These are phyloP conservation scores for Trametes meyenii DNA, from an alignment of 768 basidiomycete species.

Conservation along the genomic window DNA sequence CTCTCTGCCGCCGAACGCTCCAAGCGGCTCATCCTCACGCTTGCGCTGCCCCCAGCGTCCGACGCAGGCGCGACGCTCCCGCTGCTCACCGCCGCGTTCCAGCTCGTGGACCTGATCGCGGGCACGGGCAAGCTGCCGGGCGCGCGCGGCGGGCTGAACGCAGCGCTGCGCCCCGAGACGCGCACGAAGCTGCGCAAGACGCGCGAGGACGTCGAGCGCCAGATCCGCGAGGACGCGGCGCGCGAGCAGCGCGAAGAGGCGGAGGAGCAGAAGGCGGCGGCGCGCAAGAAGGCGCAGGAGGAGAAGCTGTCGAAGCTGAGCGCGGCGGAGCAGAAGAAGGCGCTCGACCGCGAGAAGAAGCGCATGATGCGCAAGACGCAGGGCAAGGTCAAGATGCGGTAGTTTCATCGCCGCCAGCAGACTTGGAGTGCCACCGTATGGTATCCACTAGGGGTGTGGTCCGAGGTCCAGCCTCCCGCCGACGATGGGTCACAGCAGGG, in stretches of 20 bases:
- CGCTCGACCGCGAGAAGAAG: conserved; percentile 79
- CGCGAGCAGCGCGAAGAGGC: conserved; percentile 75
- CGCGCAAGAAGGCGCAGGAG: conserved; percentile 73
- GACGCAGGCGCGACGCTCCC: conserved; percentile 53
- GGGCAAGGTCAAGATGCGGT: conserved; percentile 48
- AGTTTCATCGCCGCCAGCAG: no score
- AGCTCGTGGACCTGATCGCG: conserved; percentile 70
- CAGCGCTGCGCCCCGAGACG: conserved; percentile 71
- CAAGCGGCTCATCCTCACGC: conserved; percentile 76
- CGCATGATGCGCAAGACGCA: conserved; percentile 70
- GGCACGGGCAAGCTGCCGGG: conserved; percentile 31
- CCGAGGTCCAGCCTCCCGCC: neutral
- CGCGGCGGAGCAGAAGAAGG: conserved; percentile 84
- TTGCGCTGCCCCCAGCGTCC: conserved; percentile 55
- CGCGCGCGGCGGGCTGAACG: conserved; percentile 26
- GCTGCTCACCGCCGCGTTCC: conserved; percentile 70
- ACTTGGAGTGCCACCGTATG: neutral
- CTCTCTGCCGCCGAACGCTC: conserved; percentile 53
- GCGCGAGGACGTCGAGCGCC: conserved; percentile 71
- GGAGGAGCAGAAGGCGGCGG: conserved; percentile 69
- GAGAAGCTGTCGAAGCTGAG: conserved; percentile 74
- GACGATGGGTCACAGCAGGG: neutral
- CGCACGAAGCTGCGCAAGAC: conserved; percentile 72
- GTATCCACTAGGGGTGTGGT: neutral
- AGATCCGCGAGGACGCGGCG: conserved; percentile 66